Evolutionary conservation across 257 asterid genomes (phyloP).

Genomic region (Haberlea rhodopensis): DNA sequence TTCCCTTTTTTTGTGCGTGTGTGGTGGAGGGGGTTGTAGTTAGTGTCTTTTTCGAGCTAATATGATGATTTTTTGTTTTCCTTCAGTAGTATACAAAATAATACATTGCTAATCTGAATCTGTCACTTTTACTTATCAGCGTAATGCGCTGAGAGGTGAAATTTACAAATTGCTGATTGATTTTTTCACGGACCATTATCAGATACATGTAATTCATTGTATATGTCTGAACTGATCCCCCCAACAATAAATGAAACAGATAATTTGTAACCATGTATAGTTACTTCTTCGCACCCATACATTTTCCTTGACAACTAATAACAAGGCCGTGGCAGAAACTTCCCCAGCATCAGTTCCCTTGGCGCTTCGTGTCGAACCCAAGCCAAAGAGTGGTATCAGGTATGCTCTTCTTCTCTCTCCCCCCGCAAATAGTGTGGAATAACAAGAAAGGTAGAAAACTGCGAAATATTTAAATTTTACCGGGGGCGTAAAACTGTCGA

Average conservation of each 20-base stretch:
- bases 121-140: constrained; percentile 2
- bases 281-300: constrained; percentile 1
- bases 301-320: constrained; percentile 46
- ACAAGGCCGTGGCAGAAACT: constrained; percentile 91
- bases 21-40: too few species aligned
- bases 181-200: constrained; percentile 1
- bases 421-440: too few species aligned
- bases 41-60: too few species aligned
- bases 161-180: background rate
- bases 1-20: too few species aligned
- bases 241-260: background rate
- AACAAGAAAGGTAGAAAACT: background rate
- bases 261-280: background rate
- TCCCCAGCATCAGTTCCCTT: constrained; percentile 74
- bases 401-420: constrained; percentile 8
- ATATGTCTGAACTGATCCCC: background rate
- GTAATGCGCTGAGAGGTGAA: constrained; percentile 8
- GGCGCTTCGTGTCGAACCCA: constrained; percentile 96
- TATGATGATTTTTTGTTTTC: too few species aligned
- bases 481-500: background rate
- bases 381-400: constrained; percentile 95
- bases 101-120: background rate
- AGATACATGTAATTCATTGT: background rate
- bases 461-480: constrained; percentile 12
- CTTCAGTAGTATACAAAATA: background rate